Evolutionary conservation across 345 rosid species (phyloP).

Genomic region (Clarkia xantiana): DNA sequence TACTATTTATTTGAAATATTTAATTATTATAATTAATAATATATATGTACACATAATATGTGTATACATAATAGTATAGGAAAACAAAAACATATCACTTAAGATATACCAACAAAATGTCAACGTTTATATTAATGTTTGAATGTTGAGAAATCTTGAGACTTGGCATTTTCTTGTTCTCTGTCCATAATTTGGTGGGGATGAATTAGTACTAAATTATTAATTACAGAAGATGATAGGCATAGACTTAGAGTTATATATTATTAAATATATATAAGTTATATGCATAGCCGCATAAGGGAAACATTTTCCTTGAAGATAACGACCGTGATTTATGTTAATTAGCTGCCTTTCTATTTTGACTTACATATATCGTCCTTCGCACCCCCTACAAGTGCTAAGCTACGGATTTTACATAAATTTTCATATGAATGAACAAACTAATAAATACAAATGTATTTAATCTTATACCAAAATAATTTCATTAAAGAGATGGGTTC

Average conservation of each 20-base stretch:
- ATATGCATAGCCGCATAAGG: too few species aligned
- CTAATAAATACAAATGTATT: too few species aligned
- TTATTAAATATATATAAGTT: not conserved
- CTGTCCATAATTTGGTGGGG: not conserved
- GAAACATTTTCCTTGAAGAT: not conserved
- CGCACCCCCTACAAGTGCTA: not conserved
- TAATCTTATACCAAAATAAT: too few species aligned
- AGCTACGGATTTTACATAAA: not conserved
- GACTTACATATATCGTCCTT: too few species aligned
- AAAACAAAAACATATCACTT: not conserved
- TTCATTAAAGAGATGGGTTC: too few species aligned
- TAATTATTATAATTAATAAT: not conserved
- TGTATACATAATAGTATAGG: not conserved
- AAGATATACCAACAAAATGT: not conserved
- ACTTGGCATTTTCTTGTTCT: constrained; percentile 2
- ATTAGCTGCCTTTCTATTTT: not conserved
- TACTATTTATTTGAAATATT: too few species aligned
- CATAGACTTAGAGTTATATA: not conserved
- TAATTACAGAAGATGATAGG: not conserved
- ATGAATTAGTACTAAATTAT: not conserved
- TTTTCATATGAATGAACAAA: too few species aligned
- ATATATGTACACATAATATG: not conserved
- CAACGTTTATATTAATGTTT: constrained; percentile 1
- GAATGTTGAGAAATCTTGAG: not conserved
- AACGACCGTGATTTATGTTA: constrained; percentile 2